Evolutionary conservation across 2,329 filamentous ascomycete species (phyloP), one percentile per base, ranked within the genome.

Genomic region (Mariannaea sp.): DNA sequence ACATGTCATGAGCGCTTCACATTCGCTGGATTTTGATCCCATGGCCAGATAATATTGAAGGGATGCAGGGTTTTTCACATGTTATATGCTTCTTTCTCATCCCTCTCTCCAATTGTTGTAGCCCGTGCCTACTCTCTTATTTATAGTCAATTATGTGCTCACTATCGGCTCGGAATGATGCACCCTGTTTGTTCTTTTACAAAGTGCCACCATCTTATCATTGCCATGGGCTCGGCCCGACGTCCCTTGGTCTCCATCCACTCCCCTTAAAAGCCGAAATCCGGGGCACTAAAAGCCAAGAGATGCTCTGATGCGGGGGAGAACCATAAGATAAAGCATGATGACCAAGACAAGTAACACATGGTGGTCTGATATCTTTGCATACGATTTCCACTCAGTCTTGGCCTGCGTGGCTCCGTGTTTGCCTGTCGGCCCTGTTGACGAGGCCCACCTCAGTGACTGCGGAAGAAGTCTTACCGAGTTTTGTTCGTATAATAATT

Each of bases 281-380:
- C 45, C 35, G 45, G 45, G 45, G 45, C 35, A 24, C 45, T n/a
- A 26, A 7, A 29, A 38, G 35, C 38, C 45, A 40, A 27, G 44
- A 47, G 19, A 22, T 26, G 30, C 5, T 12, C 29, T 33, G 12
- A 10, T 20, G 32, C 26, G 24, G 33, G 32, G 33, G 33, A 36
- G 24, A 24, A 33, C 14, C 45, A 48, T 38, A 35, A 38, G 45
- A 26, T 14, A 24, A 40, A 32, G 22, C 5, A 38, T 33, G 17
- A 29, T 35, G 22, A 40, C 24, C 27, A 39, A 35, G 45, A 24
- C 8, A 24, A 26, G 43, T 27, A 35, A 10, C 30, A 46, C 20
- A 35, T 24, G 45, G 26, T 40, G 46, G 46, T 41, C 46, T 42
- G 46, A 49, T 41, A 36, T 17, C 29, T 12, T 19, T 22, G 19